Percentiles rank a stretch among this genome's conserved stretches.
Conservation (phyloP, 1,284 basidiomycete species). For the Ustilago crameri region DNA sequence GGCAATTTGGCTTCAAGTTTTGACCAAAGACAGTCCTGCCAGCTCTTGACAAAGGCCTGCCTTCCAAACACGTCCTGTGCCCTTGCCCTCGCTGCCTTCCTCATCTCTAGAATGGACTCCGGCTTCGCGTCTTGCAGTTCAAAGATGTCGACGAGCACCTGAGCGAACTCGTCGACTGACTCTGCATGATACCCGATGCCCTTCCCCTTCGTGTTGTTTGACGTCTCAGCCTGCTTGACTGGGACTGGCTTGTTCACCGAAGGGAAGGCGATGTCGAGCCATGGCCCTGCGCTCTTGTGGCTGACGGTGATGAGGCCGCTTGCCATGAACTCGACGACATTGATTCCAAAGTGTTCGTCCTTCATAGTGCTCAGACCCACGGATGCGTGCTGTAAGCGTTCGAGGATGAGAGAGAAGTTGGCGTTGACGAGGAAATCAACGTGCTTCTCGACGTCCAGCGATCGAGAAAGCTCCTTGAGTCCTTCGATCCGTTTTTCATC, state of each 20-base stretch:
- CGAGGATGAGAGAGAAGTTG: constrained; percentile 77
- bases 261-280: constrained; percentile 85
- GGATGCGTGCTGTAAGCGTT: constrained; percentile 78
- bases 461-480: constrained; percentile 74
- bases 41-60: constrained; percentile 34
- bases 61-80: constrained; percentile 42
- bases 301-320: constrained; percentile 91
- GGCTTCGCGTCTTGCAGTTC: constrained; percentile 74
- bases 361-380: constrained; percentile 96
- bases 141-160: constrained; percentile 77
- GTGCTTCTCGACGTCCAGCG: constrained; percentile 76
- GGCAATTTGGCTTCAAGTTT: constrained; percentile 11
- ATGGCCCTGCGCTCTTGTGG: constrained; percentile 91
- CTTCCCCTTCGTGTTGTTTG: not conserved
- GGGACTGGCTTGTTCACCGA: not conserved
- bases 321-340: constrained; percentile 95
- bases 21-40: constrained; percentile 37
- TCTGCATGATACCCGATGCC: constrained; percentile 71
- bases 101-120: constrained; percentile 2
- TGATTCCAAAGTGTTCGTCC: constrained; percentile 99
- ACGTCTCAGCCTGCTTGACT: not conserved
- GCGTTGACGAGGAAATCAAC: constrained; percentile 87
- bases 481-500: constrained; percentile 79
- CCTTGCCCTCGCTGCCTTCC: constrained; percentile 71
- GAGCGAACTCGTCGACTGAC: constrained; percentile 77